Evolutionary conservation across 2,329 filamentous ascomycete genomes (phyloP), one percentile per base, ranked within the genome.

Genomic region (Paracamarosporium sp.): DNA sequence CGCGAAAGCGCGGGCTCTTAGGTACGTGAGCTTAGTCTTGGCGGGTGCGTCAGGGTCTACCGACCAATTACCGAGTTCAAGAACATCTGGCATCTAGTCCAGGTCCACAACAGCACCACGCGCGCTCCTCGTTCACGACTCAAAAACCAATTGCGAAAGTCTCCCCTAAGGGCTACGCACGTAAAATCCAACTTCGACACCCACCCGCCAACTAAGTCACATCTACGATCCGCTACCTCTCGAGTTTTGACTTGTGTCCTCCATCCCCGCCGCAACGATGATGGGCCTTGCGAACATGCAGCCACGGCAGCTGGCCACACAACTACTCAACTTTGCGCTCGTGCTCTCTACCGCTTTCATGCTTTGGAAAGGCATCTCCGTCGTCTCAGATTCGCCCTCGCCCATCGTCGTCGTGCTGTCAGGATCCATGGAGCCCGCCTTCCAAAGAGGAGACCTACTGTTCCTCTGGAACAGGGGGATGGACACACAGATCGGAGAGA

Each of bases 301-400:
- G 77, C 90, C 91, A 64, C 90, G 93, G 77, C 92, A 96, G 76
- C 85, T 90, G 53, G 88, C 92, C 69, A 84, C 87, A 47, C 92
- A 96, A 82, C 78, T 94, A 66, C 87, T 97, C 73, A 96, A 96
- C 80, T 97, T 97, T 77, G 92, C 89, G 55, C 87, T 97, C 62
- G 92, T 97, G 61, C 86, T 97, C 50, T 93, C 90, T 9, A 95
- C 92, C 1, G 93, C 93, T 1, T 97, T 97, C 75, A 97, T 97
- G 93, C 88, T 96, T 48, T 83, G 81, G 93, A 97, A 97, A 78
- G 91, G 90, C 9, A 87, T 97, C 58, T 93, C 90, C 8, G 86
- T 97, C 28, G 80, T 87, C 62, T 87, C 90, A 56, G 89, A 95
- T 63, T 82, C 80, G 47, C 78, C 78, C 8, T 82, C 80, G 1